Evolutionary conservation across 768 basidiomycete species (phyloP).

Genomic region (Pisolithus orientalis): DNA sequence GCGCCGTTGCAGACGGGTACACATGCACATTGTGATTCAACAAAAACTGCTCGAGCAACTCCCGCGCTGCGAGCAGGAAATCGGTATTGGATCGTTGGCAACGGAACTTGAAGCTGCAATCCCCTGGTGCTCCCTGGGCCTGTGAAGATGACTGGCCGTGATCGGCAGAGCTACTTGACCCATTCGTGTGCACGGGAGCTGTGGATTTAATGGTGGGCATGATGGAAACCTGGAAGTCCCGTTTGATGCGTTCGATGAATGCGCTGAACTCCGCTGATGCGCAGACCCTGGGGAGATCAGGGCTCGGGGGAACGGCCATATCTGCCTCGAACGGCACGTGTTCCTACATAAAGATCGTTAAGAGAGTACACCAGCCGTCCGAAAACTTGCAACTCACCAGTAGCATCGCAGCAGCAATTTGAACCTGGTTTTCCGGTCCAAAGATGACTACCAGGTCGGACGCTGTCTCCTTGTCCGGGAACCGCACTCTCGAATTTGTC

Average conservation of each 20-base stretch:
- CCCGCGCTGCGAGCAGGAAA: constrained; percentile 81
- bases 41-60: constrained; percentile 90
- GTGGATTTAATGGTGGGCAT: constrained; percentile 65
- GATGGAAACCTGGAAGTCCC: constrained; percentile 89
- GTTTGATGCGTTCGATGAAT: constrained; percentile 88
- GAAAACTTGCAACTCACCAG: constrained; percentile 46
- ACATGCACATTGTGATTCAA: constrained; percentile 77
- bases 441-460: constrained; percentile 94
- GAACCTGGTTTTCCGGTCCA: constrained; percentile 94
- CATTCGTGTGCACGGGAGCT: constrained; percentile 35
- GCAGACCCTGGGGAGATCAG: constrained; percentile 72
- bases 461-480: constrained; percentile 92
- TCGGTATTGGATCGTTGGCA: constrained; percentile 95
- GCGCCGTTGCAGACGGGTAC: constrained; percentile 73
- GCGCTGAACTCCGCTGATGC: constrained; percentile 75
- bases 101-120: constrained; percentile 91
- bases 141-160: constrained; percentile 21
- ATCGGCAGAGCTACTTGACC: constrained; percentile 44
- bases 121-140: constrained; percentile 29
- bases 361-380: neutral
- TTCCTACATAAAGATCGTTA: constrained; percentile 47
- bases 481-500: constrained; percentile 88
- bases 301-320: constrained; percentile 80
- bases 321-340: constrained; percentile 96
- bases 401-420: constrained; percentile 94